Evolutionary conservation across 768 basidiomycete genomes (phyloP).

Genomic region (Leccinum barrowsii): DNA sequence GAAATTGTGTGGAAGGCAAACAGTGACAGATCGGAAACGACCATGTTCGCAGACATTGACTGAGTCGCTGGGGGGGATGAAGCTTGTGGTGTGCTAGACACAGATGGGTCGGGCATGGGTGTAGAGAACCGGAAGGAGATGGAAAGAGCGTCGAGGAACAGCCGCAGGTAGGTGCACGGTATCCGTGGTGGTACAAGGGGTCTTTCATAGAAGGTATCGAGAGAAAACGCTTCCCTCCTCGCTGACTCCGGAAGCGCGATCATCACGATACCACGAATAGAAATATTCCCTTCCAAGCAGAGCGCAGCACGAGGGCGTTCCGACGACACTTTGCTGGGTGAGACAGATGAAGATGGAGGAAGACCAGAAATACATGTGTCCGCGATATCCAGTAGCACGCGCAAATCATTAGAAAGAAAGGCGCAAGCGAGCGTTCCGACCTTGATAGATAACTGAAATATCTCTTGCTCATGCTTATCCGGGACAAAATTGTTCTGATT

Average conservation of each 20-base stretch:
- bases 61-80: constrained; percentile 1
- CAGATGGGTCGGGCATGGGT: constrained; percentile 1
- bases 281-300: constrained; percentile 33
- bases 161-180: constrained; percentile 48
- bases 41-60: constrained; percentile 15
- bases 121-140: constrained; percentile 15
- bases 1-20: constrained; percentile 44
- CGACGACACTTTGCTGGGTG: constrained; percentile 11
- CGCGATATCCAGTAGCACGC: constrained; percentile 42
- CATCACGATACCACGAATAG: constrained; percentile 45
- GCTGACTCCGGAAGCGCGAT: constrained; percentile 40
- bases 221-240: constrained; percentile 5
- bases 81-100: not conserved
- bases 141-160: constrained; percentile 42
- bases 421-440: constrained; percentile 54
- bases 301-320: constrained; percentile 23
- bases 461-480: constrained; percentile 26
- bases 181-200: constrained; percentile 59
- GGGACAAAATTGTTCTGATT: constrained; percentile 3
- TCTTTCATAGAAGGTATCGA: constrained; percentile 47
- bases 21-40: constrained; percentile 49
- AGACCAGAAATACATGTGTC: constrained; percentile 31
- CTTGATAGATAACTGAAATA: constrained; percentile 38
- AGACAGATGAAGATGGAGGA: constrained; percentile 13
- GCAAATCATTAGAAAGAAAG: constrained; percentile 54